These are phyloP conservation scores for Vachellia pachyceras DNA, from an alignment of 306 rosid species.

Conservation along the genomic window DNA sequence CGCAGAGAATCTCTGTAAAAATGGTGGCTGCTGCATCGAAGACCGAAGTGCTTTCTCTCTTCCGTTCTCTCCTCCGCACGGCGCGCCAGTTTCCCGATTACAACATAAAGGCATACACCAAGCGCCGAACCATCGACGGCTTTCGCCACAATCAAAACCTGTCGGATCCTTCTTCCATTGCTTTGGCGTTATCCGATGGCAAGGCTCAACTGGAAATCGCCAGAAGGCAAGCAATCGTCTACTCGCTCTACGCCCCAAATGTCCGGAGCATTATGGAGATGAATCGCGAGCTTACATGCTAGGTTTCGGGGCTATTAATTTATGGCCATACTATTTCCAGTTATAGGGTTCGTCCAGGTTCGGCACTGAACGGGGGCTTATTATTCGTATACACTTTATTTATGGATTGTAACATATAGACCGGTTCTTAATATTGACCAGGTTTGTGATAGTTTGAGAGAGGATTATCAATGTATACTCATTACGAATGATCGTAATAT, in stretches of 20 bases:
- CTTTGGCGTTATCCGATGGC: constrained; percentile 45
- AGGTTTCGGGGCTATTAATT: background rate
- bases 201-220: constrained; percentile 57
- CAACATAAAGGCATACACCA: constrained; percentile 62
- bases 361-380: background rate
- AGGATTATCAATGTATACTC: background rate
- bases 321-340: background rate
- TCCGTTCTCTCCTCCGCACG: constrained; percentile 54
- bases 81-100: constrained; percentile 58
- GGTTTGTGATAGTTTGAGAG: background rate
- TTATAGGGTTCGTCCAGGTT: background rate
- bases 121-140: constrained; percentile 56
- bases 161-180: constrained; percentile 40
- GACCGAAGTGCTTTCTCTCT: constrained; percentile 47
- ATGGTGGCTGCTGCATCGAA: constrained; percentile 19
- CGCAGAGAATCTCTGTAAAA: background rate
- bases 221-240: constrained; percentile 50
- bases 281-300: background rate
- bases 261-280: constrained; percentile 58
- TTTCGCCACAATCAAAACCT: constrained; percentile 48
- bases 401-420: background rate
- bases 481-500: background rate
- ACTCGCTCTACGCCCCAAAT: constrained; percentile 53
- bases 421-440: background rate
- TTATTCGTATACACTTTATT: background rate